Evolutionary conservation across 257 asterid species (phyloP).

Genomic region (Solanum neorickii): DNA sequence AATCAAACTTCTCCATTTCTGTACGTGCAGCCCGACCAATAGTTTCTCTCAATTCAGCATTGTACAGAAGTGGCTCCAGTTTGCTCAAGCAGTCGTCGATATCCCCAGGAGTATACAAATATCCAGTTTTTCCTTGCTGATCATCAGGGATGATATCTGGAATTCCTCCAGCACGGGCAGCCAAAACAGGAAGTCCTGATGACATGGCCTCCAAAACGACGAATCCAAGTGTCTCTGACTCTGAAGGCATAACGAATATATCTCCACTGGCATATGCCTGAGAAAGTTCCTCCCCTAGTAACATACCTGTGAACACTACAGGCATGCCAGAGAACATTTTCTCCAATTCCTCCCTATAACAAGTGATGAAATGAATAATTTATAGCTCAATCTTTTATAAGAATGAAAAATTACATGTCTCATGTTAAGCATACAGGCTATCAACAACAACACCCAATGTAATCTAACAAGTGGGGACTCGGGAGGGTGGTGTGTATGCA

Average conservation of each 20-base stretch:
- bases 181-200: conserved; percentile 88
- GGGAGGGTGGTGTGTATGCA: neutral
- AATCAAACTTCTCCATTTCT: conserved; percentile 83
- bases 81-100: conserved; percentile 78
- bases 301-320: conserved; percentile 83
- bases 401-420: neutral
- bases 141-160: conserved; percentile 86
- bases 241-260: conserved; percentile 84
- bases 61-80: conserved; percentile 49
- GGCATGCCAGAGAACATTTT: conserved; percentile 61
- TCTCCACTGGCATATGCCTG: conserved; percentile 96
- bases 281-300: conserved; percentile 90
- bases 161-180: conserved; percentile 98
- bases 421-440: neutral
- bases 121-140: conserved; percentile 77
- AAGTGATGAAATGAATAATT: neutral
- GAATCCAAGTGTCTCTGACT: conserved; percentile 85
- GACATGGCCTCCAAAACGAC: conserved; percentile 98
- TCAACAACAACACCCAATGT: neutral
- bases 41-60: conserved; percentile 47
- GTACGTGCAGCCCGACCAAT: conserved; percentile 73
- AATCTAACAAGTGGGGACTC: neutral
- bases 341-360: conserved; percentile 69
- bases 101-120: conserved; percentile 75
- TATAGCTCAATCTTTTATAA: neutral